Percentiles rank a stretch among this genome's conserved stretches.
These are phyloP conservation scores for Geotrichum candidum DNA, from an alignment of 1,139 yeast species.

Conservation along the genomic window DNA sequence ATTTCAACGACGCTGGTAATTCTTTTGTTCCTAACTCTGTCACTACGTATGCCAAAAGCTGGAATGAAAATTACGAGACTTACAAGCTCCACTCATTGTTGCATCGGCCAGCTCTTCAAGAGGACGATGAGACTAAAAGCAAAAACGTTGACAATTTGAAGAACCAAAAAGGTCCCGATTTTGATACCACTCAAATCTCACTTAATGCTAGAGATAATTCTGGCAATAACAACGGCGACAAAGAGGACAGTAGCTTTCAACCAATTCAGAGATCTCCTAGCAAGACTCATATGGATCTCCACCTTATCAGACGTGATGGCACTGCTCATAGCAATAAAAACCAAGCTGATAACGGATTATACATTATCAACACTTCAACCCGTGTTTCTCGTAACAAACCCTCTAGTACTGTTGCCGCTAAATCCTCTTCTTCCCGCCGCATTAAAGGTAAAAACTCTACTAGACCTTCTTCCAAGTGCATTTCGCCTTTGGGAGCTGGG, in stretches of 20 bases:
- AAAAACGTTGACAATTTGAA: background rate
- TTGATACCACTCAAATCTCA: background rate
- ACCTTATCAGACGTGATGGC: background rate
- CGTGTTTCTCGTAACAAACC: background rate
- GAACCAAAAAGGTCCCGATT: background rate
- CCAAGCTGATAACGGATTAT: background rate
- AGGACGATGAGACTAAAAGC: no score
- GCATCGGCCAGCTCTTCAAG: slow-evolving; percentile 7
- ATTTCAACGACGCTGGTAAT: background rate
- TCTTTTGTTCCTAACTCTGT: slow-evolving; percentile 10
- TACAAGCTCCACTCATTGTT: slow-evolving; percentile 13
- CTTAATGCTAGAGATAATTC: background rate
- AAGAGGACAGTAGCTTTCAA: background rate
- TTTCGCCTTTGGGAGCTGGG: background rate
- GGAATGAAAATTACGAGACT: slow-evolving; percentile 14
- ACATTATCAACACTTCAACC: background rate
- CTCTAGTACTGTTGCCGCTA: background rate
- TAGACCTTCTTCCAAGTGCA: background rate
- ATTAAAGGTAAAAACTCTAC: no score
- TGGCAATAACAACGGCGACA: background rate
- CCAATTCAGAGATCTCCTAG: background rate
- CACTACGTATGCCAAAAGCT: slow-evolving; percentile 12
- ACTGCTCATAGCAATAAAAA: background rate
- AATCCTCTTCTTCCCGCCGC: background rate
- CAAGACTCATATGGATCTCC: background rate